phyloP scores from a whole-genome alignment of 305 asterid genomes.

The Rubia balearica region DNA sequence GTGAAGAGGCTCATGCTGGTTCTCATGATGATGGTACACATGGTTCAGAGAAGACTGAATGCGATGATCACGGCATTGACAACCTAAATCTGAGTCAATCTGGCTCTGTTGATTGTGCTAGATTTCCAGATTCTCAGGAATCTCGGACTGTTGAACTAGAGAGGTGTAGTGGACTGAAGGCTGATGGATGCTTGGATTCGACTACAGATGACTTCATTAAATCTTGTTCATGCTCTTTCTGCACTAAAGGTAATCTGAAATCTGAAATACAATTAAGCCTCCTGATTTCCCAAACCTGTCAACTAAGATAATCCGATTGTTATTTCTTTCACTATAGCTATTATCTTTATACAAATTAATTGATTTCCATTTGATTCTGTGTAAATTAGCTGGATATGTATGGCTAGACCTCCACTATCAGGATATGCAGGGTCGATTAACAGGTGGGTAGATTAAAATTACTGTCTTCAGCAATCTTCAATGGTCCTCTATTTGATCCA shows the following conservation, averaged over 20 bases:
- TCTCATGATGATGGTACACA: slow-evolving; percentile 25
- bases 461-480: not conserved
- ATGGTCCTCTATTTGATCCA: not conserved
- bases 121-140: slow-evolving; percentile 72
- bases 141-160: slow-evolving; percentile 44
- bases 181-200: slow-evolving; percentile 32
- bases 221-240: slow-evolving; percentile 70
- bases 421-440: slow-evolving; percentile 64
- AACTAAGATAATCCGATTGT: slow-evolving; percentile 7
- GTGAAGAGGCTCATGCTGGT: slow-evolving; percentile 20
- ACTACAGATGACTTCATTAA: slow-evolving; percentile 37
- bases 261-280: not conserved
- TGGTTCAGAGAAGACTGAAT: slow-evolving; percentile 24
- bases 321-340: not conserved
- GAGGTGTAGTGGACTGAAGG: slow-evolving; percentile 31
- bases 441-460: slow-evolving; percentile 37
- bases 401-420: slow-evolving; percentile 85
- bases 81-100: slow-evolving; percentile 53
- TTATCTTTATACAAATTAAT: slow-evolving; percentile 11
- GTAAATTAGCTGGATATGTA: slow-evolving; percentile 59
- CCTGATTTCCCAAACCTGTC: not conserved
- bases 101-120: slow-evolving; percentile 50
- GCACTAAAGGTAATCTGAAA: slow-evolving; percentile 61
- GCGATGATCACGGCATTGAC: slow-evolving; percentile 43
- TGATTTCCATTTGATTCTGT: slow-evolving; percentile 18